Evolutionary conservation across 2,329 filamentous ascomycete species (phyloP).

Genomic region (Chaetomiaceae sp.): DNA sequence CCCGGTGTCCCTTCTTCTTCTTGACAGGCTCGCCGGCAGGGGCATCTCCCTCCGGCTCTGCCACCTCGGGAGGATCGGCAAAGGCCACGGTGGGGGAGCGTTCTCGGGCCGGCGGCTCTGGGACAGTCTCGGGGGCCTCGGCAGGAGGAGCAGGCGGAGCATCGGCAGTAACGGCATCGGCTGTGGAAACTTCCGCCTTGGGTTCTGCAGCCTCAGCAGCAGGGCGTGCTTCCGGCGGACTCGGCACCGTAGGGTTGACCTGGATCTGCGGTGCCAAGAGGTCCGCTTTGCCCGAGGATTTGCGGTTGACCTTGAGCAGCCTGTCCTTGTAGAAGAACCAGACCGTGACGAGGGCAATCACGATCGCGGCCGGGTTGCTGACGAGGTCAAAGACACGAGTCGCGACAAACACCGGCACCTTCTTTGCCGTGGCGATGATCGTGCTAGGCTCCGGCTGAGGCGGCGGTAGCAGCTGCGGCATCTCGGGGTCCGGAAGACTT

Average conservation of each 20-base stretch:
- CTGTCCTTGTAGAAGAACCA: conserved; percentile 44
- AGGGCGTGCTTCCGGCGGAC: too few species aligned
- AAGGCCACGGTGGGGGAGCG: conserved; percentile 15
- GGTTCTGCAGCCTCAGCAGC: too few species aligned
- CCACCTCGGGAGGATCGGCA: conserved; percentile 20
- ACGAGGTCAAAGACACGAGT: conserved; percentile 52
- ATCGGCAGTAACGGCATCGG: neutral
- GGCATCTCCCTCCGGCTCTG: conserved; percentile 26
- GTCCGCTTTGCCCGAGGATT: conserved; percentile 17
- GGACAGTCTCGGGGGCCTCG: neutral
- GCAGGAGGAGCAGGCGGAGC: neutral
- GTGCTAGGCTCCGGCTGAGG: conserved; percentile 35
- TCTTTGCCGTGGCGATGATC: conserved; percentile 48
- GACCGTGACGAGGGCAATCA: conserved; percentile 42
- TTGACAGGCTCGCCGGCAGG: conserved; percentile 46
- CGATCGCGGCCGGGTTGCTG: conserved; percentile 49
- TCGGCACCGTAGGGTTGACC: conserved; percentile 11
- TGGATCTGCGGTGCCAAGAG: conserved; percentile 6
- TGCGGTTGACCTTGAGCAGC: conserved; percentile 37
- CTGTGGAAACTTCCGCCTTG: neutral
- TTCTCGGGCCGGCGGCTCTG: neutral
- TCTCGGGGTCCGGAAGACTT: neutral
- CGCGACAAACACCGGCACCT: conserved; percentile 46
- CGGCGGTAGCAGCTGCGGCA: conserved; percentile 21
- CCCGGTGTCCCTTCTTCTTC: conserved; percentile 66